Evolutionary conservation across 257 asterid genomes (phyloP), one percentile per base, ranked within the genome.

Genomic region (Solanum bukasovii): DNA sequence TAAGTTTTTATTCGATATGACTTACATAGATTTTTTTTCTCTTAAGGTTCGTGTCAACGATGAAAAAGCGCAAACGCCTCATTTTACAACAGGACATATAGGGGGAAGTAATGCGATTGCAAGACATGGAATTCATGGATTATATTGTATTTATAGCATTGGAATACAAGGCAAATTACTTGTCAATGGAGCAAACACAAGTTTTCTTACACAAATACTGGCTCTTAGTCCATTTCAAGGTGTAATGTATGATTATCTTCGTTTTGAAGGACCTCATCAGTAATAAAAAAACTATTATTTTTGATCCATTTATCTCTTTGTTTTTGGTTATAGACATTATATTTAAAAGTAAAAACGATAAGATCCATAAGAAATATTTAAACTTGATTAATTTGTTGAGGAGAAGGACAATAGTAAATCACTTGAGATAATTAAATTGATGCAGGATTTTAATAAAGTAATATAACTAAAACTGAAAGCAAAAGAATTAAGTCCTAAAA

Each of bases 91-190:
- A 7, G 93, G 92, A 6, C 2, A 3, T 3, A 92, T 94, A 33
- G 97, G 96, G 21, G 88, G 56, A 65, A 94, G 93, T 86, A 94
- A 94, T 11, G 93, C 96, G 1, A 59, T 95, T 3, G 94, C 96
- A 34, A 92, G 98, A 78, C 96, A 95, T 81, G 94, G 95, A 2
- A 92, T 91, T 74, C 84, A 79, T 44, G 3, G 33, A 31, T 31
- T 31, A 31, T 31, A 31, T 31, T 31, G 33, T 3, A 31, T 31
- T 31, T 31, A 90, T 77, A 90, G 87, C 13, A 84, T 94, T 73
- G 29, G 20, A 5, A 63, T 94, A 5, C 35, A 72, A 2, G 93
- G 93, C 4, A 33, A 70, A n/a, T 61, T 23, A 40, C 92, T 95
- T 0, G 37, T 87, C 5, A 42, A 44, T 1, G 97, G 97, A 52